Base-by-base conservation (phyloP, 805 yeast genomes). In the Candida krabiensis region DNA sequence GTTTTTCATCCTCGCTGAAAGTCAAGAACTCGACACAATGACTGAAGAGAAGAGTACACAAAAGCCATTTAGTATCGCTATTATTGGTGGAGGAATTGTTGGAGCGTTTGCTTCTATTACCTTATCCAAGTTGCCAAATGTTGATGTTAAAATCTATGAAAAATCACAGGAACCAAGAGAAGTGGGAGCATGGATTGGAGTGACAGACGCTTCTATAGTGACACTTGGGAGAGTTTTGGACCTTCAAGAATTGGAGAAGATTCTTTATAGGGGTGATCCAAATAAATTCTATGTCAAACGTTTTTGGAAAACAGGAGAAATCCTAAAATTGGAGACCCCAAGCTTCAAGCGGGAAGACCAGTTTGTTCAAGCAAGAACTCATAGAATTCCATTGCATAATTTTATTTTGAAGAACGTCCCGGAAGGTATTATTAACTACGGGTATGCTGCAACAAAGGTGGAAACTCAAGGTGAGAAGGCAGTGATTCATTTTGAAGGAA, bases 61-160 rank as follows among this genome's bases (percentile, higher is more conserved):
- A 73, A 64, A 15, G 75, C 71, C 30, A 2, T 18, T 33, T 13
- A 3, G 17, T 3, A 28, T 34, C 21, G 24, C 27, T 17, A 74
- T 71, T 21, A 13, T 28, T 17, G 37, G 37, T 14, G 37, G 22
- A 2, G 37, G 37, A 9, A 21, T 34, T 9, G 31, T 34, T 27
- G 37, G 37, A 4, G 11, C 31, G 4, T 34, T 34, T 24, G 37
- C 37, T 4, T 31, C 37, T n/a, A 24, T 19, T 12, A 28, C 37
- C 26, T 24, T 34, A 3, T 12, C 37, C 13, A 34, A 28, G 22
- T 22, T 34, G 9, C 32, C 37, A 3, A 27, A 34, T 27, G 37
- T 34, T 17, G 16, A 28, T 12, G 15, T 34, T 15, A 27, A 26
- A 15, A 25, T 34, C 19, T 34, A 34, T 18, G 37, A 34, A 12